Evolutionary conservation across 352 stramenopile genomes (phyloP), one percentile per base, ranked within the genome.

Genomic region (Globisporangium emineosum): DNA sequence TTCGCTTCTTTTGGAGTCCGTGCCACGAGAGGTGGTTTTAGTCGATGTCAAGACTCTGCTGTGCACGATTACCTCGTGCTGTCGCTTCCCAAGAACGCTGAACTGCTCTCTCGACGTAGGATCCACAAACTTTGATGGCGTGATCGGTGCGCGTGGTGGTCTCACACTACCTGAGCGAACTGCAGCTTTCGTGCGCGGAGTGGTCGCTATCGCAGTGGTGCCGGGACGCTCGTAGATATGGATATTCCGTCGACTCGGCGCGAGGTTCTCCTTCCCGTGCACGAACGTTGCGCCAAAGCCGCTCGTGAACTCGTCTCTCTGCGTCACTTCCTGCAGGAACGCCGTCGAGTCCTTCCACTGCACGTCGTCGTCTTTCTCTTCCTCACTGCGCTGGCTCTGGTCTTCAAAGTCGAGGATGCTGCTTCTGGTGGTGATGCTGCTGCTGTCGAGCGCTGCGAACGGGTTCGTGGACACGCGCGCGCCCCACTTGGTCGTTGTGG

Each of bases 401-500:
- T 75, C 57, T 23, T 50, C 57, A 6, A 57, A 47, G 64, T 58
- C 52, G 32, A 45, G 52, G 52, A 43, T 63, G 42, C 40, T 59
- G 37, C 9, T 10, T 10, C 5, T 29, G 30, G 47, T 21, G 32
- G 10, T 40, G 32, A 8, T 19, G 8, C 4, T 29, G n/a, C 52
- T 21, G 32, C 15, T 42, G 37, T 21, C 5, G 9, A 57, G 51
- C n/a, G 30, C 23, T 30, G n/a, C 15, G 54, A 84, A 75, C 47
- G 73, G 69, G 51, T 78, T 65, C 3, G 47, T 25, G 5, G 73
- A 64, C 23, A 68, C 60, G 29, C 71, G 71, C 40, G 62, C 50
- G 17, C 56, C 35, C 73, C 71, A 79, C 58, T 81, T 83, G 45
- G 62, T 30, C 9, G 43, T 62, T 35, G 60, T 12, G 30, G 49